Percentiles rank a stretch among this genome's conserved stretches.
Evolutionary conservation across 768 basidiomycete species (phyloP).

Genomic region (Suillus bovinus): DNA sequence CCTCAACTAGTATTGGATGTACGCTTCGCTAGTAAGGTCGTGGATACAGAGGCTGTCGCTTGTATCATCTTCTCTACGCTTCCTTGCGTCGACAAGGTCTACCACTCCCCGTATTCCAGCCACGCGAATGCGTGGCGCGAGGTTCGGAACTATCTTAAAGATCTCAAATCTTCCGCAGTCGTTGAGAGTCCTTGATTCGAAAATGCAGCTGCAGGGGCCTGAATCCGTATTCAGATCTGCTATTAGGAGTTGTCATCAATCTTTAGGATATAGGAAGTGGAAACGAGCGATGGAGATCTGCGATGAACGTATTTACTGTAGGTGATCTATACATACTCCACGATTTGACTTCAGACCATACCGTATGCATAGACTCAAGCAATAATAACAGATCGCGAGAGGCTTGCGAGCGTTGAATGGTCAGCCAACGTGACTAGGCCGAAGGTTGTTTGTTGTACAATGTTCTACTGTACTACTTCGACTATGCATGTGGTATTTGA

Average conservation of each 20-base stretch:
- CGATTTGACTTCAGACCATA: no score
- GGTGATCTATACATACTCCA: no score
- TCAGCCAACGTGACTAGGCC: no score
- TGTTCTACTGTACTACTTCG: no score
- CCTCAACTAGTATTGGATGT: neutral
- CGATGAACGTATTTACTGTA: neutral
- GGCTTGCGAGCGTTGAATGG: no score
- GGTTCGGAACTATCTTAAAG: neutral
- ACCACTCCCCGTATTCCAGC: neutral
- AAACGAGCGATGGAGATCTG: neutral
- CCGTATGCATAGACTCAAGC: no score
- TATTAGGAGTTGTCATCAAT: neutral
- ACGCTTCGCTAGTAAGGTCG: neutral
- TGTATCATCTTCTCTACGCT: neutral
- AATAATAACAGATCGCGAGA: no score
- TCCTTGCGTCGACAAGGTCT: neutral
- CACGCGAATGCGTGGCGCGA: neutral
- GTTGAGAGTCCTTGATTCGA: neutral
- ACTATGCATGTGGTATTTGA: no score
- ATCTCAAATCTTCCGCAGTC: neutral
- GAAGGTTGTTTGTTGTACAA: no score
- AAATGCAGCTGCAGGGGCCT: neutral
- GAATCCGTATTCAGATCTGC: neutral
- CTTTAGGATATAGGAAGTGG: neutral
- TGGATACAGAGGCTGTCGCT: neutral